Percentiles rank a stretch among this genome's conserved stretches.
Evolutionary conservation across 2,329 filamentous ascomycete species (phyloP).

Genomic region (Diplocarpon mali): DNA sequence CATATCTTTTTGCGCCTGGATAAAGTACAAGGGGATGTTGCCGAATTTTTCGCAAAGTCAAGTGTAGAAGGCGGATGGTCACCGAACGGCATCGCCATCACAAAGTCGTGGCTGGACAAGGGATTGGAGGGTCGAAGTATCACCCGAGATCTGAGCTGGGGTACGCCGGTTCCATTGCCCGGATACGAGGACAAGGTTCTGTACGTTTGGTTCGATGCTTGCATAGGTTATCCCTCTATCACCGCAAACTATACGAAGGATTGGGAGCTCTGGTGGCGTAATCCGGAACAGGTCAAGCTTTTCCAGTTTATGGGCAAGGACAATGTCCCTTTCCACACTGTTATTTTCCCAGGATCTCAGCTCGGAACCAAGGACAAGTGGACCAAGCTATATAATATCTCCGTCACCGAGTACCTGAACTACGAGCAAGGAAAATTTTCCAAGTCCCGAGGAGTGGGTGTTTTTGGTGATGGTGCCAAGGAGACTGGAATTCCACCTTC

Average conservation of each 20-base stretch:
- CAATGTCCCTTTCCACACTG: constrained; percentile 71
- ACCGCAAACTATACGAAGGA: constrained; percentile 80
- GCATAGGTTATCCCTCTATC: constrained; percentile 91
- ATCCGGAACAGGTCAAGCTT: constrained; percentile 75
- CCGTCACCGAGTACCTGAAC: constrained; percentile 81
- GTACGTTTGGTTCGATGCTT: constrained; percentile 81
- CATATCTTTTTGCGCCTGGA: constrained; percentile 86
- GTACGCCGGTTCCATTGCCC: constrained; percentile 42
- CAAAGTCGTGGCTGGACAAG: constrained; percentile 70
- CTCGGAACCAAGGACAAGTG: constrained; percentile 75
- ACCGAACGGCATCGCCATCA: constrained; percentile 64
- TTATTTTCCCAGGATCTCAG: constrained; percentile 83
- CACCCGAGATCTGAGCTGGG: constrained; percentile 88
- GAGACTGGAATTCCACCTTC: constrained; percentile 75
- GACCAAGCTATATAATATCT: constrained; percentile 83
- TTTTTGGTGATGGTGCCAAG: constrained; percentile 83
- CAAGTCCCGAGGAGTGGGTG: constrained; percentile 80
- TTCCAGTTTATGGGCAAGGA: constrained; percentile 96
- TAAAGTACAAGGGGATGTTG: constrained; percentile 65
- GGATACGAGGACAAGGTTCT: constrained; percentile 69
- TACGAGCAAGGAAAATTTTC: constrained; percentile 88
- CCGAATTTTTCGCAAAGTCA: constrained; percentile 65
- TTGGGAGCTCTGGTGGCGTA: constrained; percentile 93
- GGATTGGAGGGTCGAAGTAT: constrained; percentile 81
- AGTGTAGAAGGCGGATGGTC: constrained; percentile 69